Evolutionary conservation across 2,329 filamentous ascomycete genomes (phyloP), one percentile per base, ranked within the genome.

Genomic region (Fusarium piperis): DNA sequence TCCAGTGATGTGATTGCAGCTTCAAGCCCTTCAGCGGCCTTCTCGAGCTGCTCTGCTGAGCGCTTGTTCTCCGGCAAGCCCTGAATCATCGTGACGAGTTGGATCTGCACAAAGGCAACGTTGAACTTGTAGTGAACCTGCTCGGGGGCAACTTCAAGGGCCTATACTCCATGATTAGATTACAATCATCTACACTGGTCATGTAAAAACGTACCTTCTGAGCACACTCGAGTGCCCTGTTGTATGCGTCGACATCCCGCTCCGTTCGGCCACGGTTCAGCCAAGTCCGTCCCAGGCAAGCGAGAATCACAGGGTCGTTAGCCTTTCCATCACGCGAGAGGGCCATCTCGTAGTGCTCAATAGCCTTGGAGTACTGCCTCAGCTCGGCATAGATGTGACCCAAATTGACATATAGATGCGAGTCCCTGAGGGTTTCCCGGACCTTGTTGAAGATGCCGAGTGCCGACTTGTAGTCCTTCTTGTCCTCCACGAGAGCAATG

Each of bases 91-190:
- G 92, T 92, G 20, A 95, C 95, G 61, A 98, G 91, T 80, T 98
- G 95, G 70, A 97, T 97, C 79, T 98, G 96, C 30, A 98, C 94
- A 78, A 98, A 99, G 1, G 96, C 96, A 30, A 99, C 93, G 78
- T 99, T 99, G 88, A 99, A 99, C 80, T 96, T 94, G 81, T 96
- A 94, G 81, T 97, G 94, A 32, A 95, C 87, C 76, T 97, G 94
- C 6, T 96, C 93, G 0, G 94, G 93, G 1, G 93, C 91, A 61
- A 93, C 88, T 62, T 90, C 89, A 18, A 97, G 89, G 28, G 95
- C 94, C 88, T 92, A 33, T 8, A 56, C 20, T 53, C 9, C 8
- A 12, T 6, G 11, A 51, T 77, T 52, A 77, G 67, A 58, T 53
- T 16, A 28, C 23, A 51, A 11, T 8, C 36, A 28, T 18, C n/a